Evolutionary conservation across 306 rosid species (phyloP), one percentile per base, ranked within the genome.

Genomic region (Echinosophora koreensis): DNA sequence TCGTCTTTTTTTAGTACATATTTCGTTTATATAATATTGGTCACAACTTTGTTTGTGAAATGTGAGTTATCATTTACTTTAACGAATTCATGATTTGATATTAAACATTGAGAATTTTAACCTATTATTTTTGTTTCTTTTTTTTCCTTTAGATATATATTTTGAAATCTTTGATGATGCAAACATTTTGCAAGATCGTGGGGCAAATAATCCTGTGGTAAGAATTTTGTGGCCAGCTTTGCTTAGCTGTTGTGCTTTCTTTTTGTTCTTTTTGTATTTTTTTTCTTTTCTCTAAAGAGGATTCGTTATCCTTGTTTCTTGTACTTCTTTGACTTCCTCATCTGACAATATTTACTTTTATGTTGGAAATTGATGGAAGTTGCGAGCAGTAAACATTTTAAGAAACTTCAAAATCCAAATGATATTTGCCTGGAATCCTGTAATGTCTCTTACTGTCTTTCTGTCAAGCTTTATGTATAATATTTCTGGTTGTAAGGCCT

Each of bases 171-270:
- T 71, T 84, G 98, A 90, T 77, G 89, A 79, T 80, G 87, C 84
- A 79, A 94, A 92, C 87, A 83, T 94, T 74, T 90, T 94, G 82
- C 93, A 87, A 66, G 97, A 94, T 61, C 89, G 81, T 62, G 89
- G 84, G 69, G 90, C 93, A 65, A 81, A 81, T 66, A 94, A 77
- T 78, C 97, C 91, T 2, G 97, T 94, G 98, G 98, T 94, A 77
- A 87, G 97, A 72, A 82, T 81, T 73, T 82, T 34, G 63, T 72
- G 73, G 17, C 18, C 67, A 30, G 74, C 77, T 61, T 52, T 52
- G 54, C 73, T 69, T 69, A 34, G 47, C 62, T 76, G 14, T 38
- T 77, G 67, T 41, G 71, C 64, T 44, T 71, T 79, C n/a, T 34
- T 34, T 68, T 34, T 73, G 16, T 32, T 15, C 56, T 15, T 51